A percentile compares a stretch with the other conserved stretches of the same genome.
phyloP scores from a whole-genome alignment of 306 rosid species.

The Vicia villosa region DNA sequence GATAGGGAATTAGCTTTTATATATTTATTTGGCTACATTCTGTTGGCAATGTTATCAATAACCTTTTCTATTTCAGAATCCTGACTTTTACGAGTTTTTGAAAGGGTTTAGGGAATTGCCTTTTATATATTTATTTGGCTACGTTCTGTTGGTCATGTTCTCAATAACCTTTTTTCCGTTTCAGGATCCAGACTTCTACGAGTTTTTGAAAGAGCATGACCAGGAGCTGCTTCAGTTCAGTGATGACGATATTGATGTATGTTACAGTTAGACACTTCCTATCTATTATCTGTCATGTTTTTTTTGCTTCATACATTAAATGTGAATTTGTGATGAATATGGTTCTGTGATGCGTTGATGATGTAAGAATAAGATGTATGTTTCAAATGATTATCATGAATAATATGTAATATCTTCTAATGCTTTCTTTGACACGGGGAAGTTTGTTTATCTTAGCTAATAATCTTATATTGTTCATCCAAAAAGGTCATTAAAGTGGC shows the following conservation, averaged over 20 bases:
- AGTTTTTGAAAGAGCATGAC: slow-evolving; percentile 79
- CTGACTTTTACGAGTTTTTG: slow-evolving; percentile 78
- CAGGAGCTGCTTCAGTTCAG: slow-evolving; percentile 74
- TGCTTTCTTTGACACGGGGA: slow-evolving; percentile 1
- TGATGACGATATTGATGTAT: slow-evolving; percentile 67
- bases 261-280: slow-evolving; percentile 20
- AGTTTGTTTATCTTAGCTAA: background rate
- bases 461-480: background rate
- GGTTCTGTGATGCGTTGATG: background rate
- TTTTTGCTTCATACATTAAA: slow-evolving; percentile 1
- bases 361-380: background rate
- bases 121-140: background rate
- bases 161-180: slow-evolving; percentile 34
- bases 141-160: slow-evolving; percentile 28
- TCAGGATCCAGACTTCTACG: slow-evolving; percentile 88
- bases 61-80: slow-evolving; percentile 62
- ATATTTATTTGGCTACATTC: background rate
- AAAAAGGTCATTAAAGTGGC: background rate
- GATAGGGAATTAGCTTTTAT: slow-evolving; percentile 20
- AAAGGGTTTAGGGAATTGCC: slow-evolving; percentile 41
- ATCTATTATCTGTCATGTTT: background rate
- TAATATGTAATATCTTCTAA: slow-evolving; percentile 23
- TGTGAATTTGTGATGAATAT: slow-evolving; percentile 16
- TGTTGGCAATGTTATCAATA: slow-evolving; percentile 29
- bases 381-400: slow-evolving; percentile 9